Conservation (phyloP, 805 yeast genomes). For the Sugiyamaella boreocaroliniensis region DNA sequence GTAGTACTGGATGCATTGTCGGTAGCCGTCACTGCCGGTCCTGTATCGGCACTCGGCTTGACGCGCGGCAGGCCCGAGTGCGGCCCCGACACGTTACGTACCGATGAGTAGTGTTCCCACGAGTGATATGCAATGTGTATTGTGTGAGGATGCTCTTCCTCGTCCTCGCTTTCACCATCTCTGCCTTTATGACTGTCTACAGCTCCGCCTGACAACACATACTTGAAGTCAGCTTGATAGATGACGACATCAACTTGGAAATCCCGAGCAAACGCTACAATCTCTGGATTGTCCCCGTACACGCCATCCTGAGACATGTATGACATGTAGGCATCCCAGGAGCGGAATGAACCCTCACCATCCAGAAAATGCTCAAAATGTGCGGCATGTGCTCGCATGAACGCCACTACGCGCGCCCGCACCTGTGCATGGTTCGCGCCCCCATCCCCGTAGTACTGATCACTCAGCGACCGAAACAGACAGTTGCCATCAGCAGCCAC, state of each 20-base stretch:
- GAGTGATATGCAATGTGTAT: slow-evolving; percentile 37
- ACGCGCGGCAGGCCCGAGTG: slow-evolving; percentile 27
- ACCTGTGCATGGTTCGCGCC: slow-evolving; percentile 25
- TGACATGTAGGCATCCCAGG: slow-evolving; percentile 30
- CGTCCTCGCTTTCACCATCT: slow-evolving; percentile 1
- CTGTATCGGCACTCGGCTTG: slow-evolving; percentile 4
- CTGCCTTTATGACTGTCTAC: background rate
- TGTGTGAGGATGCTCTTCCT: slow-evolving; percentile 2
- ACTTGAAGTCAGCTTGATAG: slow-evolving; percentile 34
- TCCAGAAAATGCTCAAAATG: slow-evolving; percentile 31
- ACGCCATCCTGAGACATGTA: slow-evolving; percentile 35
- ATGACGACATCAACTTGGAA: slow-evolving; percentile 31
- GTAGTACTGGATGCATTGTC: background rate
- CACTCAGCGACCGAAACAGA: slow-evolving; percentile 36
- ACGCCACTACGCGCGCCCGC: slow-evolving; percentile 29
- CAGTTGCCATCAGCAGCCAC: slow-evolving; percentile 40
- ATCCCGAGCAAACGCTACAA: slow-evolving; percentile 35
- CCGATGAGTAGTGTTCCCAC: slow-evolving; percentile 41
- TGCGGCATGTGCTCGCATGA: slow-evolving; percentile 27
- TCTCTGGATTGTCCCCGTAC: slow-evolving; percentile 38
- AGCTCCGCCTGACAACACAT: slow-evolving; percentile 27
- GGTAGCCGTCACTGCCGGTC: background rate
- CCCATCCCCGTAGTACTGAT: slow-evolving; percentile 35
- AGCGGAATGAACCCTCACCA: slow-evolving; percentile 20
- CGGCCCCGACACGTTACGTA: slow-evolving; percentile 34